Percentiles rank a stretch among this genome's conserved stretches.
These are phyloP conservation scores for Fistulinella cinereoalba DNA, from an alignment of 1,284 basidiomycete genomes.

Conservation along the genomic window DNA sequence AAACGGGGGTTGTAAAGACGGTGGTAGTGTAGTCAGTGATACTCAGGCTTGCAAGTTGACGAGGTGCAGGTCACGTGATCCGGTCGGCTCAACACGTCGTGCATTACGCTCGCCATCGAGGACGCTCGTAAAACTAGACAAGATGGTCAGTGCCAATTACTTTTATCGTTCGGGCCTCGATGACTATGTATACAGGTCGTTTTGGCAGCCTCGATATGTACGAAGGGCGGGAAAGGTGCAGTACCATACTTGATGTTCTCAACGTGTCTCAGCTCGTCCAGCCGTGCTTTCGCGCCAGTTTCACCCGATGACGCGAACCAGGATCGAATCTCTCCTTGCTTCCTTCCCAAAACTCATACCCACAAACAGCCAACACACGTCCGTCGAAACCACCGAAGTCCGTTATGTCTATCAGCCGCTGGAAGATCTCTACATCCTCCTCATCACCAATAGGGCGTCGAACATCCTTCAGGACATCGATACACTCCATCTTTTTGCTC, in stretches of 20 bases:
- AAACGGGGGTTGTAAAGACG: not conserved
- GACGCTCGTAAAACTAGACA: not conserved
- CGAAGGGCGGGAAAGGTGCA: constrained; percentile 88
- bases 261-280: constrained; percentile 33
- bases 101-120: not conserved
- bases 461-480: constrained; percentile 99
- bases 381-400: constrained; percentile 88
- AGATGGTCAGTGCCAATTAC: constrained; percentile 19
- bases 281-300: constrained; percentile 97
- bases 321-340: constrained; percentile 93
- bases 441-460: constrained; percentile 97
- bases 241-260: constrained; percentile 2
- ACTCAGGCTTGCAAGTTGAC: too few species aligned
- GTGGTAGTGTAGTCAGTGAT: too few species aligned
- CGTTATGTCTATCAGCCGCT: constrained; percentile 98
- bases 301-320: constrained; percentile 86
- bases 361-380: constrained; percentile 96
- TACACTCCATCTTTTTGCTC: constrained; percentile 90
- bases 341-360: constrained; percentile 98
- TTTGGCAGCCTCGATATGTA: constrained; percentile 90
- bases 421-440: constrained; percentile 95
- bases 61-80: constrained; percentile 15
- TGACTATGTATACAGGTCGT: constrained; percentile 60
- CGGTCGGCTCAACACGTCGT: constrained; percentile 12
- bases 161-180: not conserved